Percentiles rank a stretch among this genome's conserved stretches.
Evolutionary conservation across 2,329 filamentous ascomycete genomes (phyloP).

Genomic region (Neocatenulostroma microsporum): DNA sequence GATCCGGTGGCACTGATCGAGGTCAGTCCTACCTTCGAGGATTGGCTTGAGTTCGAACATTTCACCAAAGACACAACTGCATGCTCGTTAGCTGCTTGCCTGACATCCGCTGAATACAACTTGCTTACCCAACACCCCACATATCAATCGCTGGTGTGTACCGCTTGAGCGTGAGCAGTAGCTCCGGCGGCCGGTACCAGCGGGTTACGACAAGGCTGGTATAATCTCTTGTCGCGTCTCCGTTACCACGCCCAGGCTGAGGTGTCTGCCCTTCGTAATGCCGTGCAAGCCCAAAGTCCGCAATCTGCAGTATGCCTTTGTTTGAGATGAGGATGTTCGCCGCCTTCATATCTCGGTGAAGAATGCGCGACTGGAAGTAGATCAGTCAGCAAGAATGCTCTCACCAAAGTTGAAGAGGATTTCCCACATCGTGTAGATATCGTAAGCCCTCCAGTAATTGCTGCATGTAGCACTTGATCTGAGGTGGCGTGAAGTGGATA

Average conservation of each 20-base stretch:
- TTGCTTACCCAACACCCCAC: conserved; percentile 90
- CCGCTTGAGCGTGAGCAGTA: conserved; percentile 74
- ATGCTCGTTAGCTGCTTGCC: conserved; percentile 12
- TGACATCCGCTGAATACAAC: conserved; percentile 26
- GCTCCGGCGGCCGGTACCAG: conserved; percentile 93
- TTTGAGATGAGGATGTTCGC: conserved; percentile 97
- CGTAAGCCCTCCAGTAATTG: conserved; percentile 83
- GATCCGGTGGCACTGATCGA: conserved; percentile 85
- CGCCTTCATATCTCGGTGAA: conserved; percentile 98
- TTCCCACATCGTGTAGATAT: conserved; percentile 70
- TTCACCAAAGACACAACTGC: conserved; percentile 94
- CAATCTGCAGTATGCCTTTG: conserved; percentile 85
- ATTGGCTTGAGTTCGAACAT: conserved; percentile 96
- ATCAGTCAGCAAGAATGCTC: conserved; percentile 2
- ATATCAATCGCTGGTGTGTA: conserved; percentile 98
- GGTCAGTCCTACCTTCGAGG: conserved; percentile 77
- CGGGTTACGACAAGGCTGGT: conserved; percentile 93
- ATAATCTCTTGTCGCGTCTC: conserved; percentile 81
- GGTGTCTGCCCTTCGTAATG: conserved; percentile 85
- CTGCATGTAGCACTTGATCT: conserved; percentile 97
- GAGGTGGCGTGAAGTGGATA: conserved; percentile 75
- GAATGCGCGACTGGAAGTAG: conserved; percentile 51
- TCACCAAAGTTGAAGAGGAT: conserved; percentile 1
- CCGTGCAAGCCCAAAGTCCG: conserved; percentile 89
- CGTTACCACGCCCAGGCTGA: conserved; percentile 66